Conservation (phyloP, 257 asterid species). For the Przewalskia tangutica region DNA sequence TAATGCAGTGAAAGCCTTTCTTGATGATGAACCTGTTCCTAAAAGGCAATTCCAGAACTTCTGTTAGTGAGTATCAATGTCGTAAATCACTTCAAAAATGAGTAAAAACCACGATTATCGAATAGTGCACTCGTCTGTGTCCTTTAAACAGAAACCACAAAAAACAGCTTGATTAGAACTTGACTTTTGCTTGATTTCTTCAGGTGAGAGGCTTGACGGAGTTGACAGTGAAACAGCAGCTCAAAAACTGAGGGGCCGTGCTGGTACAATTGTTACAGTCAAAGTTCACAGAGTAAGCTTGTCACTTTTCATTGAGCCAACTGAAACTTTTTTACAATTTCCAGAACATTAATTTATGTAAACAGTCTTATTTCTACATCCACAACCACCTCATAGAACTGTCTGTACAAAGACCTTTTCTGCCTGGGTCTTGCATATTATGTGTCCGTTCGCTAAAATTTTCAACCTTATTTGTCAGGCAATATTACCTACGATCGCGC, state of each 20-base stretch:
- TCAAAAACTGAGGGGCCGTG: slow-evolving; percentile 82
- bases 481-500: neutral
- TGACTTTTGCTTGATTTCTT: slow-evolving; percentile 4
- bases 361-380: neutral
- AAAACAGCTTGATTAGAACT: neutral
- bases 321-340: neutral
- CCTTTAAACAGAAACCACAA: neutral
- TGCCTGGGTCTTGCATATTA: neutral
- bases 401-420: neutral
- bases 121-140: neutral
- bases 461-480: neutral
- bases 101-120: neutral
- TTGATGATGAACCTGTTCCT: neutral
- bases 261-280: slow-evolving; percentile 73
- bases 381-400: neutral
- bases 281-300: slow-evolving; percentile 65
- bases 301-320: neutral
- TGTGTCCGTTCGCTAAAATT: neutral
- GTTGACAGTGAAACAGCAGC: slow-evolving; percentile 87
- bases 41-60: neutral
- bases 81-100: neutral
- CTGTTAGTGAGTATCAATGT: neutral
- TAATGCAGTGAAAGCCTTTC: neutral
- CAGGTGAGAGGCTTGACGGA: slow-evolving; percentile 79
- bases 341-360: neutral